phyloP scores from a whole-genome alignment of 257 asterid species.

The Apocynum venetum region DNA sequence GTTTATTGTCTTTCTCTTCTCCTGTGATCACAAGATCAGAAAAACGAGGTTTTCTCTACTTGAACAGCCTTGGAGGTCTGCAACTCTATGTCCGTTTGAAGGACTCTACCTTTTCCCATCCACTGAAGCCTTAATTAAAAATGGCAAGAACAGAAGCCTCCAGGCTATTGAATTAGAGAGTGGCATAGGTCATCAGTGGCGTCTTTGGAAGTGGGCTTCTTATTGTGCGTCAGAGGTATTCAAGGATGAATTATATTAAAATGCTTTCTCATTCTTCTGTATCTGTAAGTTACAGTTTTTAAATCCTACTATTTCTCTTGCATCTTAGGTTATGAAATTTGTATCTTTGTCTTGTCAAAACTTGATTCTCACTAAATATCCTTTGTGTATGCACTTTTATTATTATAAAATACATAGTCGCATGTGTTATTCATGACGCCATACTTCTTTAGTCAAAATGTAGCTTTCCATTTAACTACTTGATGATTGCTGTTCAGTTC shows the following conservation, averaged over 20 bases:
- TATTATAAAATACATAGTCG: too few relatives aligned
- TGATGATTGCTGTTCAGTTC: conserved; percentile 2
- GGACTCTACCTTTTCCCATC: conserved; percentile 71
- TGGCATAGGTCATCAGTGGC: conserved; percentile 88
- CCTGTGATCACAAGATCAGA: conserved; percentile 1
- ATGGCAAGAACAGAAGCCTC: conserved; percentile 77
- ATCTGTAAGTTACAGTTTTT: neutral
- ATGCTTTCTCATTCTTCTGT: neutral
- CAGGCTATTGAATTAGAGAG: conserved; percentile 94
- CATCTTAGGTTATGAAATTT: neutral
- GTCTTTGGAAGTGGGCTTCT: conserved; percentile 99
- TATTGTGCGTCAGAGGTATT: conserved; percentile 95
- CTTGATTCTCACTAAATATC: neutral
- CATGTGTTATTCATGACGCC: neutral
- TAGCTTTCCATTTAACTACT: neutral
- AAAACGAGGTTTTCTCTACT: conserved; percentile 24
- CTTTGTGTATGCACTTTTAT: neutral
- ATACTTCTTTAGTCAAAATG: neutral
- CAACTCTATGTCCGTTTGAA: conserved; percentile 82
- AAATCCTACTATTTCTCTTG: neutral
- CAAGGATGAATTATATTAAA: neutral
- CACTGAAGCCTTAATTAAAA: conserved; percentile 64
- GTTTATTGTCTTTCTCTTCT: neutral
- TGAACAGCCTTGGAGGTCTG: conserved; percentile 98
- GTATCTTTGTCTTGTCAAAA: neutral